These are phyloP conservation scores for Colletotrichum costaricense DNA, from an alignment of 2,329 filamentous ascomycete genomes.

Conservation along the genomic window DNA sequence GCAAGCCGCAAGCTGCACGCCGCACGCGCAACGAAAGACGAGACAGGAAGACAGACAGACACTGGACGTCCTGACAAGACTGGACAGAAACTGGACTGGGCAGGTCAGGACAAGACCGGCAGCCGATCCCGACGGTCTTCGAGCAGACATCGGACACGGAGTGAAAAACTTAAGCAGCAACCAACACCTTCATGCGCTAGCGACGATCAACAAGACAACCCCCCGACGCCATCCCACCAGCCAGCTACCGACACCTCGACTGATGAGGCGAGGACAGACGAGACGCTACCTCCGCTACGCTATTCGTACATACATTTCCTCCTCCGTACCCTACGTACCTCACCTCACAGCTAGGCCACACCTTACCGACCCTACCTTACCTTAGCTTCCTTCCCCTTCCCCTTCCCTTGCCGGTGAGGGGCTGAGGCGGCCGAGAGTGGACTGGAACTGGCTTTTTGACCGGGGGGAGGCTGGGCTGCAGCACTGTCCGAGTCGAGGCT, in stretches of 20 bases:
- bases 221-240: neutral
- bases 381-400: constrained; percentile 9
- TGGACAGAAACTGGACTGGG: neutral
- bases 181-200: constrained; percentile 8
- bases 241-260: neutral
- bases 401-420: constrained; percentile 26
- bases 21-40: constrained; percentile 14
- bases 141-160: neutral
- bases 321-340: neutral
- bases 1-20: neutral
- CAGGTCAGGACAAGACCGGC: neutral
- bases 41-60: neutral
- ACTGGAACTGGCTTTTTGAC: constrained; percentile 10
- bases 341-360: neutral
- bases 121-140: neutral
- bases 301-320: neutral
- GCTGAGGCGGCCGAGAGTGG: constrained; percentile 21
- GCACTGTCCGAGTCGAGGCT: constrained; percentile 3
- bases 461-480: constrained; percentile 18
- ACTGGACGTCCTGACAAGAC: neutral
- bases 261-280: neutral
- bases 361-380: constrained; percentile 12
- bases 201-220: neutral
- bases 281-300: neutral
- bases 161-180: neutral